Percentiles rank a stretch among this genome's conserved stretches.
Conservation (phyloP, 345 rosid species). For the Boechera divaricarpa region DNA sequence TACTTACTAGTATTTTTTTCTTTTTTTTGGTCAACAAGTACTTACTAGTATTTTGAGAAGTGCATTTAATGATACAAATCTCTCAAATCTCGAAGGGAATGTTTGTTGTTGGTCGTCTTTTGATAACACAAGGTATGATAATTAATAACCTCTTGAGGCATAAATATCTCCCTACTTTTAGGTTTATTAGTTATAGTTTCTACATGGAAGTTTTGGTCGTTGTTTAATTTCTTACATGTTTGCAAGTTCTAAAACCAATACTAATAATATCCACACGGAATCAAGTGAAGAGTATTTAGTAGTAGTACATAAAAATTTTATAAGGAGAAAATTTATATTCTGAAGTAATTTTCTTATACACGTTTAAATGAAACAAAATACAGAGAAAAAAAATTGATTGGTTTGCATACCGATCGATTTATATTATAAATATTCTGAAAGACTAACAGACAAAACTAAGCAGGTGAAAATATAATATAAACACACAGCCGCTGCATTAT, state of each 20-base stretch:
- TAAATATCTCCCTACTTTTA: slow-evolving; percentile 23
- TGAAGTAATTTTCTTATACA: too few species aligned
- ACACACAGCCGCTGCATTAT: not conserved
- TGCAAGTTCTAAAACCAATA: not conserved
- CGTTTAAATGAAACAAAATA: too few species aligned
- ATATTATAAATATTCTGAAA: not conserved
- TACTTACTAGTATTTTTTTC: too few species aligned
- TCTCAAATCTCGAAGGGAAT: slow-evolving; percentile 45
- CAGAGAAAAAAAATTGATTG: too few species aligned
- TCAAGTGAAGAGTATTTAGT: not conserved
- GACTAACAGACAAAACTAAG: not conserved
- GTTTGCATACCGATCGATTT: not conserved
- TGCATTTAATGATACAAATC: slow-evolving; percentile 44
- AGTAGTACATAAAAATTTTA: not conserved
- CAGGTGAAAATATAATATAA: not conserved
- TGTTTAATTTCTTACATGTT: not conserved
- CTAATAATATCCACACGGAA: not conserved
- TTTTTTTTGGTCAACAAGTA: too few species aligned
- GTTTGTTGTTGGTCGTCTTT: slow-evolving; percentile 45
- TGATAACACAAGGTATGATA: slow-evolving; percentile 25
- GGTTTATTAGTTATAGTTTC: not conserved
- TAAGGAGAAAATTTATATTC: too few species aligned
- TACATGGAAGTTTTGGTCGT: not conserved
- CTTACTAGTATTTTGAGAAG: slow-evolving; percentile 2
- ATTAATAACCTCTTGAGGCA: slow-evolving; percentile 28